These are phyloP conservation scores for Erythrobasidium hasegawianum DNA, from an alignment of 1,284 basidiomycete species.

Conservation along the genomic window DNA sequence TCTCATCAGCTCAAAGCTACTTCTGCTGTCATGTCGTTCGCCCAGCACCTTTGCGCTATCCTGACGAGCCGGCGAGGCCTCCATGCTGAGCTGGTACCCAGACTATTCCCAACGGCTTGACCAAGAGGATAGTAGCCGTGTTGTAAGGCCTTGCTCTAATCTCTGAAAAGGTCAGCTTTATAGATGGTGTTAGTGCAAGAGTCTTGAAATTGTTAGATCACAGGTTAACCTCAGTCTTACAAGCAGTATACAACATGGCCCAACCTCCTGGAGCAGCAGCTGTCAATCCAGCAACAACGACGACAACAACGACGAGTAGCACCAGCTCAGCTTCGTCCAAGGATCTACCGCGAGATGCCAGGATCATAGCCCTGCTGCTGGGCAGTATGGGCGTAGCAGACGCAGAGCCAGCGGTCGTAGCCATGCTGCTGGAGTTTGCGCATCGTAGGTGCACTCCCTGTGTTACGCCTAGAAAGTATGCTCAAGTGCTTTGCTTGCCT, in stretches of 20 bases:
- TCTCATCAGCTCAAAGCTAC: too few relatives aligned
- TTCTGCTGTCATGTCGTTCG: too few relatives aligned
- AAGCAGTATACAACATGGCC: conserved; percentile 15
- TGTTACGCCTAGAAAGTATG: too few relatives aligned
- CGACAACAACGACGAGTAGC: background rate
- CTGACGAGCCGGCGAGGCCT: too few relatives aligned
- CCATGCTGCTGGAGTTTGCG: conserved; percentile 92
- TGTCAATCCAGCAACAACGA: background rate
- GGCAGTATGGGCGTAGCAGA: conserved; percentile 93
- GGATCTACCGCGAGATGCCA: conserved; percentile 70
- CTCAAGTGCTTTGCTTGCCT: background rate
- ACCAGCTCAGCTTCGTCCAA: background rate
- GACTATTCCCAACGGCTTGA: too few relatives aligned
- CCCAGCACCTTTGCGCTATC: too few relatives aligned
- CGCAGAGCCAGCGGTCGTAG: conserved; percentile 85
- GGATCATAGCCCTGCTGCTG: conserved; percentile 85
- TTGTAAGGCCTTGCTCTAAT: too few relatives aligned
- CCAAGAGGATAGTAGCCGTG: too few relatives aligned
- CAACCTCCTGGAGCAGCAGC: conserved; percentile 24
- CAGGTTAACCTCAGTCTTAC: background rate
- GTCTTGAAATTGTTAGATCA: background rate
- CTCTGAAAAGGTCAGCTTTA: too few relatives aligned
- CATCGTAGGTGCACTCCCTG: conserved; percentile 60
- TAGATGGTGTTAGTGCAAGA: background rate
- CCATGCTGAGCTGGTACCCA: too few relatives aligned